Evolutionary conservation across 2,329 filamentous ascomycete genomes (phyloP).

Genomic region (Colletotrichum endophyticum): DNA sequence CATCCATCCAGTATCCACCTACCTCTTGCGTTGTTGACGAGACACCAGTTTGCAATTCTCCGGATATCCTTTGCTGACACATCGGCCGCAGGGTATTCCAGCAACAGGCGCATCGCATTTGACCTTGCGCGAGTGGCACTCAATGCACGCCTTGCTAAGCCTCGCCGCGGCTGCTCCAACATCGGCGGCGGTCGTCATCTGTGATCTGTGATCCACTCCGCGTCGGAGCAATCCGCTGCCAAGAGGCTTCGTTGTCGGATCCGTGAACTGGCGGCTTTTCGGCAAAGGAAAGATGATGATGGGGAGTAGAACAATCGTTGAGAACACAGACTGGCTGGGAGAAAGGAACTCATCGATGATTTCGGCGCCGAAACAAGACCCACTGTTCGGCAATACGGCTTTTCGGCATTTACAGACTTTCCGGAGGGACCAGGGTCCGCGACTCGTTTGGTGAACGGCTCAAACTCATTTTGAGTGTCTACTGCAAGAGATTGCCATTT

Average conservation of each 20-base stretch:
- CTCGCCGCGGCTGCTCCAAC: not conserved
- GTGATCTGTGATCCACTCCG: not conserved
- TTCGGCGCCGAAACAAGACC: not conserved
- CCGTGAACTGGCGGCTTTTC: not conserved
- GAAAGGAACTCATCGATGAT: not conserved
- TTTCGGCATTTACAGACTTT: not conserved
- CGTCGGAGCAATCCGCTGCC: not conserved
- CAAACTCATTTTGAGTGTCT: not conserved
- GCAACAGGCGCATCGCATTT: not conserved
- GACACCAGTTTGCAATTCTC: not conserved
- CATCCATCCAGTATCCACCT: not conserved
- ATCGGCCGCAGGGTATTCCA: not conserved
- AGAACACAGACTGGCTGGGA: not conserved
- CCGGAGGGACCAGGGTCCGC: not conserved
- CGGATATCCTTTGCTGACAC: not conserved
- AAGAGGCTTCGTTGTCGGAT: not conserved
- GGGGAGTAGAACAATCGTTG: not conserved
- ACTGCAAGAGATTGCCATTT: not conserved
- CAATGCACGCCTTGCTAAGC: not conserved
- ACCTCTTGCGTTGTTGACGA: not conserved
- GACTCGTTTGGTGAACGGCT: not conserved
- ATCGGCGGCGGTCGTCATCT: not conserved
- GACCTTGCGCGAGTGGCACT: not conserved
- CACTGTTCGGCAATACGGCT: not conserved
- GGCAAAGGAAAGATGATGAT: not conserved